Percentiles rank a stretch among this genome's conserved stretches.
Evolutionary conservation across 768 basidiomycete genomes (phyloP).

Genomic region (Dacryopinax primogenitus): DNA sequence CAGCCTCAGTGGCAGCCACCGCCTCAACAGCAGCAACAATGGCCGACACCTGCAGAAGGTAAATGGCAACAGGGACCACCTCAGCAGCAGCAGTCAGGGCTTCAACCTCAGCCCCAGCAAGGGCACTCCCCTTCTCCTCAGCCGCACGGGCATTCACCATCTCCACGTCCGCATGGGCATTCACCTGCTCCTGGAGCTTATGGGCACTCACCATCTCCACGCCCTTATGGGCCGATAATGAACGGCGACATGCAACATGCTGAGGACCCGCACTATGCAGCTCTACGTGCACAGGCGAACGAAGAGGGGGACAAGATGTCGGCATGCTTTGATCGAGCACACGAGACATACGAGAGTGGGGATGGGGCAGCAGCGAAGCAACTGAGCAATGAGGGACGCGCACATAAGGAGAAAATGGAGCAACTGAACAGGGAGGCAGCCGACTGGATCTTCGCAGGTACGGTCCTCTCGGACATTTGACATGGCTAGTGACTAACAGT

Average conservation of each 20-base stretch:
- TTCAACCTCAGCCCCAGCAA: conserved; percentile 13
- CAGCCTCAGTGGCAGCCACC: conserved; percentile 15
- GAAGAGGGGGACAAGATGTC: conserved; percentile 72
- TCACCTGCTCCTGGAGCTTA: too few relatives aligned
- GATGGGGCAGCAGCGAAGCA: conserved; percentile 73
- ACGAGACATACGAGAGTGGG: conserved; percentile 56
- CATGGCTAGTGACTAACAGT: background rate
- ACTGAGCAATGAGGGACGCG: conserved; percentile 66
- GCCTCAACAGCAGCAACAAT: conserved; percentile 14
- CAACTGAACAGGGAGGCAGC: conserved; percentile 66
- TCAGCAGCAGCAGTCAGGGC: conserved; percentile 18
- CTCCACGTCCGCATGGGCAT: conserved; percentile 26
- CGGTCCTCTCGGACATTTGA: conserved; percentile 19
- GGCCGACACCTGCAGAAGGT: conserved; percentile 14
- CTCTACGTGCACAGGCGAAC: conserved; percentile 62
- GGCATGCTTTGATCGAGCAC: conserved; percentile 52
- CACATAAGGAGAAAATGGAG: conserved; percentile 66
- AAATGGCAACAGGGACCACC: conserved; percentile 21
- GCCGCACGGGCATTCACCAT: conserved; percentile 25
- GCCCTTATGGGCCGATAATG: conserved; percentile 24
- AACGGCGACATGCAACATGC: conserved; percentile 42
- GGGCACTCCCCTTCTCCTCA: background rate
- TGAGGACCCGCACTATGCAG: conserved; percentile 48
- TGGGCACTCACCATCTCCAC: conserved; percentile 19
- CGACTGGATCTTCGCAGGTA: conserved; percentile 75